Evolutionary conservation across 106 monocot species (phyloP), one percentile per base, ranked within the genome.

Genomic region (Dactylorhiza incarnata): DNA sequence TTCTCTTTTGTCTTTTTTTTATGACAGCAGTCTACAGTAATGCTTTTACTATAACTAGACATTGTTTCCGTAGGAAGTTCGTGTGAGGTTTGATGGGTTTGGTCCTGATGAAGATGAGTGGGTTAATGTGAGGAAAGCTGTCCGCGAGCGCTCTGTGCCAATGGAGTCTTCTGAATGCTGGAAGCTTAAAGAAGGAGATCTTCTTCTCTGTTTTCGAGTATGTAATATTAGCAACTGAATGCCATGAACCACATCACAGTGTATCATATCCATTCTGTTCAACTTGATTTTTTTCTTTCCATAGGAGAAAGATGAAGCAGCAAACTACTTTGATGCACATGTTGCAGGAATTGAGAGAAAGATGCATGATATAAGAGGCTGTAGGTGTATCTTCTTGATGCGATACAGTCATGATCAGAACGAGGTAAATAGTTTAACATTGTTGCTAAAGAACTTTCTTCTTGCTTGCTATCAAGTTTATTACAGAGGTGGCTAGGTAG

Each of bases 61-160:
- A 25, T 23, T 54, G 17, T 26, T 65, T 65, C 29, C 3, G 29
- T 74, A 93, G 92, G 92, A 93, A 82, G 87, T 85, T 23, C 87
- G 78, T 58, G 92, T 93, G 49, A 87, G 89, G 69, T 90, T 76
- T 73, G 59, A 81, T 71, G 85, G 85, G 13, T 90, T 84, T 85
- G 87, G 85, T 71, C 65, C 89, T 11, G 92, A 93, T 1, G 84
- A 89, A 26, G 89, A 93, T 74, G 92, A 93, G 77, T 93, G 92
- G 92, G 79, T 93, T 45, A 84, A 87, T 80, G 81, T 93, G 51
- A 89, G 85, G 72, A 82, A 84, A 53, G 81, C 75, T 25, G 54
- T 93, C 8, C 83, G 92, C 55, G 77, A 79, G 72, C 89, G 89
- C 7, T 93, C 92, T 9, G 65, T 93, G 58, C 87, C 87, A 12